Conservation (phyloP, 805 yeast species). For the Wickerhamiella slavikovae region DNA sequence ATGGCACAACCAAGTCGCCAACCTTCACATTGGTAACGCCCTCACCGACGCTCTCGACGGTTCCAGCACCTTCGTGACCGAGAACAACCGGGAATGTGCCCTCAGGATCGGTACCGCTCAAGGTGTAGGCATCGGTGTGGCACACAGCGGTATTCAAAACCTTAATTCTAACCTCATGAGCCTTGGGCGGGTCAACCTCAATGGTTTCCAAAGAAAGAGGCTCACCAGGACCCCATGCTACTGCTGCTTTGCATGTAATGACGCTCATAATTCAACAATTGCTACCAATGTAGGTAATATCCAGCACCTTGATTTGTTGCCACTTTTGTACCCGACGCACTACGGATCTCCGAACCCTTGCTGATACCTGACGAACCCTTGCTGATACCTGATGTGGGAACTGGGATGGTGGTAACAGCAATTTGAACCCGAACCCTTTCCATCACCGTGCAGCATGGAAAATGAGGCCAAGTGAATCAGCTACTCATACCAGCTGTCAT, state of each 20-base stretch:
- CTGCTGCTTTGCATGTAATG: conserved; percentile 89
- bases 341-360: too few species aligned
- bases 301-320: too few species aligned
- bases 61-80: conserved; percentile 98
- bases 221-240: conserved; percentile 89
- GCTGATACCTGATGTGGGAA: too few species aligned
- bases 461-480: too few species aligned
- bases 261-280: neutral
- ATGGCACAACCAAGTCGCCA: conserved; percentile 85
- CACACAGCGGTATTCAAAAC: conserved; percentile 82
- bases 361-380: too few species aligned
- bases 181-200: conserved; percentile 83
- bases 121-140: conserved; percentile 94
- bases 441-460: too few species aligned
- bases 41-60: conserved; percentile 87
- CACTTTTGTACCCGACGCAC: too few species aligned
- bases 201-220: conserved; percentile 59
- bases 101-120: conserved; percentile 89
- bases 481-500: conserved; percentile 24
- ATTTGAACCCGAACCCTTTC: too few species aligned
- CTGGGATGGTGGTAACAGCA: too few species aligned
- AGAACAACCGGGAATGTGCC: conserved; percentile 84
- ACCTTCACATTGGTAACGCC: conserved; percentile 76
- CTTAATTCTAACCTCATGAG: conserved; percentile 93
- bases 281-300: too few species aligned